phyloP scores from a whole-genome alignment of 805 yeast species.

The Maudiozyma bulderi region DNA sequence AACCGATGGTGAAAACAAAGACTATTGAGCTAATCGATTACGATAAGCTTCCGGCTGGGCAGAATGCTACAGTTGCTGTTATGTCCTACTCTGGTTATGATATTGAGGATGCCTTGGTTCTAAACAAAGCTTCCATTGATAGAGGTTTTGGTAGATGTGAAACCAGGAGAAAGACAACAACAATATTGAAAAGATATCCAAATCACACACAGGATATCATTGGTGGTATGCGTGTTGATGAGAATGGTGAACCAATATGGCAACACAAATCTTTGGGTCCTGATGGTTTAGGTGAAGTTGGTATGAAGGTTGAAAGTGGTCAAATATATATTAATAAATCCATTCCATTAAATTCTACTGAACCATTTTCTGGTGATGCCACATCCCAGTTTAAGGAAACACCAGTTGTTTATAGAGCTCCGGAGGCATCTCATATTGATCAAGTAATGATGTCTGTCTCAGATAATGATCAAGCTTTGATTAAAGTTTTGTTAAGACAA shows the following conservation, averaged over 20 bases:
- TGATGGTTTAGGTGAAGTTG: slow-evolving; percentile 96
- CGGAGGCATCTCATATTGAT: slow-evolving; percentile 91
- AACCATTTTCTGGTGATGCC: slow-evolving; percentile 21
- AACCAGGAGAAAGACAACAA: slow-evolving; percentile 83
- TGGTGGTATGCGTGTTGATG: slow-evolving; percentile 84
- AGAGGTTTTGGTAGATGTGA: slow-evolving; percentile 98
- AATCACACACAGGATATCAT: slow-evolving; percentile 88
- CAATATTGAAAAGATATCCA: slow-evolving; percentile 82
- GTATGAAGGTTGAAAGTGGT: slow-evolving; percentile 81
- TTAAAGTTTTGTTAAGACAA: slow-evolving; percentile 86
- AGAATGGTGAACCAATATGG: slow-evolving; percentile 69
- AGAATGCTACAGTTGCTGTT: slow-evolving; percentile 96
- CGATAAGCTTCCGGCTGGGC: slow-evolving; percentile 97
- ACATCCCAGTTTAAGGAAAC: slow-evolving; percentile 70
- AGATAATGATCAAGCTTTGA: slow-evolving; percentile 88
- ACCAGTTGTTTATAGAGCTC: slow-evolving; percentile 86
- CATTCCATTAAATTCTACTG: slow-evolving; percentile 75
- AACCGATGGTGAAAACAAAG: slow-evolving; percentile 97
- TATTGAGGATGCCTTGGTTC: slow-evolving; percentile 95
- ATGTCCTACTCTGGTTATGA: slow-evolving; percentile 99
- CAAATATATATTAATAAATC: slow-evolving; percentile 90
- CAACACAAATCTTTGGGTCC: slow-evolving; percentile 83
- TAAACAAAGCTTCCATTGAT: slow-evolving; percentile 87
- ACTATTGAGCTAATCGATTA: slow-evolving; percentile 92
- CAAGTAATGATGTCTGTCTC: slow-evolving; percentile 96